Percentiles rank a stretch among this genome's conserved stretches.
phyloP scores from a whole-genome alignment of 2,329 filamentous ascomycete genomes.

The Colletotrichum sp. region DNA sequence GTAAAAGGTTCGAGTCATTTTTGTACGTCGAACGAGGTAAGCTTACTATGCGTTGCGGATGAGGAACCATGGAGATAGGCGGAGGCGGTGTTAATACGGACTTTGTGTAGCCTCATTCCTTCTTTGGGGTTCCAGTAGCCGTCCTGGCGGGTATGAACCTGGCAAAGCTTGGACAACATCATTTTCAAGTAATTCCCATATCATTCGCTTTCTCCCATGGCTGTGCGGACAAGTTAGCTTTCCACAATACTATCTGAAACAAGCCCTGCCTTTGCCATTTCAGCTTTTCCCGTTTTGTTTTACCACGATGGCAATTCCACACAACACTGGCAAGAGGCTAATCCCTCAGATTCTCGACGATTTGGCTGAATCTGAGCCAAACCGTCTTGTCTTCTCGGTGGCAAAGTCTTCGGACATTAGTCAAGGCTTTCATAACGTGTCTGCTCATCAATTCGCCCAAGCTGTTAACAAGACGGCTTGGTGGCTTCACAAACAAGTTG shows the following conservation, averaged over 20 bases:
- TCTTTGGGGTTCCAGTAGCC: neutral
- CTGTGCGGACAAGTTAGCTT: neutral
- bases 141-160: rapidly evolving
- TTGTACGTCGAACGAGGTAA: neutral
- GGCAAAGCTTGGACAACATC: rapidly evolving
- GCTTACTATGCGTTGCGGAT: neutral
- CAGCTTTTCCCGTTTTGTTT: neutral
- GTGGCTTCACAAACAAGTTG: neutral
- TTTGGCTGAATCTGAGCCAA: neutral
- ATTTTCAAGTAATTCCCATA: neutral
- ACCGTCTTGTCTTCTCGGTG: rapidly evolving
- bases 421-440: rapidly evolving
- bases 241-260: neutral
- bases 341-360: neutral
- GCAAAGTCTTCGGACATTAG: neutral
- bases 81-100: neutral
- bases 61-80: neutral
- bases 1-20: neutral
- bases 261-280: rapidly evolving
- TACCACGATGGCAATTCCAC: neutral
- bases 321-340: neutral
- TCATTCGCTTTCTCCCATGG: rapidly evolving
- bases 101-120: neutral
- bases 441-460: rapidly evolving
- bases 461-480: neutral